phyloP scores from a whole-genome alignment of 306 rosid species.

The Citrullus colocynthis region DNA sequence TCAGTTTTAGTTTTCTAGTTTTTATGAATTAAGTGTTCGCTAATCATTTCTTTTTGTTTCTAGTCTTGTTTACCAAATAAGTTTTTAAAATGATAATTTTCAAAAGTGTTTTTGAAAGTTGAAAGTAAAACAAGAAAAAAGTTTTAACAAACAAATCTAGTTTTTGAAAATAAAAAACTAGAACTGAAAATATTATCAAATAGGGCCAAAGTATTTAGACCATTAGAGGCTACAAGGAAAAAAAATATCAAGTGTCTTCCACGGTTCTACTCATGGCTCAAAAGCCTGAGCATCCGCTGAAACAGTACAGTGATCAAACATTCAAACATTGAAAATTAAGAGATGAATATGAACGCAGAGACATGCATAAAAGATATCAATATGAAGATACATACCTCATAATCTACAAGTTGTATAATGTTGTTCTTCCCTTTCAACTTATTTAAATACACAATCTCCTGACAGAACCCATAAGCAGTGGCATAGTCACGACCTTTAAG shows the following conservation, averaged over 20 bases:
- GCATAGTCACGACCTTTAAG: conserved; percentile 93
- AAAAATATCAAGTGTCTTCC: neutral
- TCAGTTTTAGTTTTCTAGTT: neutral
- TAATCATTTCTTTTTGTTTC: neutral
- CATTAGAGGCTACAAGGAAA: neutral
- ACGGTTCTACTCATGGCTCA: neutral
- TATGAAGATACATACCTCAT: conserved; percentile 50
- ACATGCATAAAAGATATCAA: conserved; percentile 1
- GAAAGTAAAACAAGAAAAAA: neutral
- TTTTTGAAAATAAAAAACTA: neutral
- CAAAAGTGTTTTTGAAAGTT: neutral
- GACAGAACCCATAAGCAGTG: conserved; percentile 95
- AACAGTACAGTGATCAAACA: neutral
- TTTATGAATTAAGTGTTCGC: neutral
- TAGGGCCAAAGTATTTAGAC: neutral
- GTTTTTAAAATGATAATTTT: too few species aligned
- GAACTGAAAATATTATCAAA: neutral
- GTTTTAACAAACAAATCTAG: neutral
- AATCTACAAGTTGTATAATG: conserved; percentile 84
- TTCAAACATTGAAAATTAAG: neutral
- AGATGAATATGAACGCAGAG: neutral
- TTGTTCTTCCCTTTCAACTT: conserved; percentile 75
- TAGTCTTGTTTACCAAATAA: neutral
- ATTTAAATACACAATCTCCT: conserved; percentile 88
- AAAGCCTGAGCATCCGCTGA: neutral